Evolutionary conservation across 1,284 basidiomycete genomes (phyloP).

Genomic region (Trametes polyzona): DNA sequence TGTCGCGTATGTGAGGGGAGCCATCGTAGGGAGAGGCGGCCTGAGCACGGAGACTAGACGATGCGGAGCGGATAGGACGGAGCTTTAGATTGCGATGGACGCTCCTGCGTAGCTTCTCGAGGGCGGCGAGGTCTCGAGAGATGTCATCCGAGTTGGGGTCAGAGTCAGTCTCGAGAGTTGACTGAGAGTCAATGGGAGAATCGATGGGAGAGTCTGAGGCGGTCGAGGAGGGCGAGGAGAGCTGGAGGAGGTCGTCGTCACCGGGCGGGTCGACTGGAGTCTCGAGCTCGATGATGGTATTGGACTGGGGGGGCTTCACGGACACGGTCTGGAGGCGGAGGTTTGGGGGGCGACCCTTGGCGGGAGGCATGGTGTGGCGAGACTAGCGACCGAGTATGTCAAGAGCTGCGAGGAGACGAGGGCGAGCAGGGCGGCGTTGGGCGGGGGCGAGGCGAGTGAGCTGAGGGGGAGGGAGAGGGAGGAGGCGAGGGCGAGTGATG

Average conservation of each 20-base stretch:
- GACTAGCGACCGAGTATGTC: not conserved
- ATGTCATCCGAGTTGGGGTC: slow-evolving; percentile 53
- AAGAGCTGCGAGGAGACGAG: not conserved
- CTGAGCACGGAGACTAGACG: slow-evolving; percentile 24
- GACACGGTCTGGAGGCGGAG: slow-evolving; percentile 38
- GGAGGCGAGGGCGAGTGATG: not conserved
- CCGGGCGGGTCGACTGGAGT: slow-evolving; percentile 38
- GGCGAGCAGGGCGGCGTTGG: not conserved
- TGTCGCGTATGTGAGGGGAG: slow-evolving; percentile 33
- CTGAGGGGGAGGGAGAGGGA: not conserved
- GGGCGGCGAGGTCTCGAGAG: slow-evolving; percentile 63
- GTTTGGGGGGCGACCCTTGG: slow-evolving; percentile 42
- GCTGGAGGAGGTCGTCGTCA: slow-evolving; percentile 33
- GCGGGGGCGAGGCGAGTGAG: not conserved
- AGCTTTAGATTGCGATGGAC: slow-evolving; percentile 76
- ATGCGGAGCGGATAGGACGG: slow-evolving; percentile 65
- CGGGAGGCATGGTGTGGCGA: slow-evolving; percentile 26
- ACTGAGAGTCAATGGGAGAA: slow-evolving; percentile 32
- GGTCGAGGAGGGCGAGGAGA: slow-evolving; percentile 37
- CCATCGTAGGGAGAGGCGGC: slow-evolving; percentile 36
- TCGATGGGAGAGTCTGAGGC: slow-evolving; percentile 37
- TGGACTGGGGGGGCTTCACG: slow-evolving; percentile 33
- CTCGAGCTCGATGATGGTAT: slow-evolving; percentile 41
- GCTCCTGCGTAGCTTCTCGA: slow-evolving; percentile 67
- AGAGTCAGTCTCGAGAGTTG: slow-evolving; percentile 33